Base-by-base conservation (phyloP, 768 basidiomycete genomes). In the Antrodiella citrinella region DNA sequence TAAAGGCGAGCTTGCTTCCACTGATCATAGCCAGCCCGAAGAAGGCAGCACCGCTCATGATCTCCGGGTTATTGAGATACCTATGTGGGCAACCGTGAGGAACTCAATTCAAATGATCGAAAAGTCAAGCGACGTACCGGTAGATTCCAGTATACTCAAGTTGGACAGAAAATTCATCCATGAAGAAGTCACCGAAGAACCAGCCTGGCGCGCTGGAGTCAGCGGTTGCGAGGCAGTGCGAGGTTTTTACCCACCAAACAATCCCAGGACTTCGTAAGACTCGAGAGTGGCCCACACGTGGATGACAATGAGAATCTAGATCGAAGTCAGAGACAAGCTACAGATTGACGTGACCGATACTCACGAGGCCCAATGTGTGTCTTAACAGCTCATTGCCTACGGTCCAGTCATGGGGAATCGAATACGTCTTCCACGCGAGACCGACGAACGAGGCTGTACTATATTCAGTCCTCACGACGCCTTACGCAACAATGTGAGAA, bases 111-210 rank as follows among this genome's bases (percentile, higher is more conserved):
- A 15, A 35, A 35, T 35, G 26, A 12, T 38, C 26, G 35, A 45
- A 49, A 46, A 26, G n/a, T n/a, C 19, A 20, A 45, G 38, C 20
- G 23, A 58, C 70, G 45, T 60, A 92, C 82, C 95, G 82, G 69
- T 95, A 99, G 57, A 99, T 97, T 25, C 96, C 96, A 47, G 92
- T 94, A 64, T 98, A 98, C 52, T 94, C 91, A 7, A 98, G 71
- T 53, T 89, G 81, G 0, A 86, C 70, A 3, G 95, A 91, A 65
- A 90, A 94, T 54, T 92, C 86, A 59, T 95, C 91, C 69, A 94
- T 86, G 74, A 94, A 94, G 70, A 95, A 95, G 67, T 95, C 91
- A 20, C 92, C 93, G 58, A 96, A 99, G 69, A 97, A 94, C 96
- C 96, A 99, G 21, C 96, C 91, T 92, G 48, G 22, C 22, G 15